A percentile compares a stretch with the other conserved stretches of the same genome.
These are phyloP conservation scores for Mariannaea elegans DNA, from an alignment of 2,329 filamentous ascomycete genomes.

Conservation along the genomic window DNA sequence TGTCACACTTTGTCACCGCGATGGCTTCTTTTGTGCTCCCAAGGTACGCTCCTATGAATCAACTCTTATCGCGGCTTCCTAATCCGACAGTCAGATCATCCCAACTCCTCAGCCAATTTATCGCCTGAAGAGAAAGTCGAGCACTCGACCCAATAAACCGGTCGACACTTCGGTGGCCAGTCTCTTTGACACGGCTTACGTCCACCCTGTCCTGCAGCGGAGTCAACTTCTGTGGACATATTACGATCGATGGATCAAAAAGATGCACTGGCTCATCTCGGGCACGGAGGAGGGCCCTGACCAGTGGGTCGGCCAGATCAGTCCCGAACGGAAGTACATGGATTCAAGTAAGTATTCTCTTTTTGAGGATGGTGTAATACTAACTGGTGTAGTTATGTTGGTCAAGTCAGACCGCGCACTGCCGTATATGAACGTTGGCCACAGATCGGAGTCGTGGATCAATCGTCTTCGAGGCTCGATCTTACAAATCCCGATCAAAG, in stretches of 20 bases:
- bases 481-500: constrained; percentile 51
- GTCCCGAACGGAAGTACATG: constrained; percentile 46
- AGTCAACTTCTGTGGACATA: constrained; percentile 54
- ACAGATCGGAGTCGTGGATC: constrained; percentile 43
- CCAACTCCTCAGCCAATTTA: constrained; percentile 31
- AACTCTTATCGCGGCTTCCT: neutral
- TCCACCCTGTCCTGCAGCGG: constrained; percentile 56
- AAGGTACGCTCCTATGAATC: constrained; percentile 51
- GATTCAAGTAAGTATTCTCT: constrained; percentile 43
- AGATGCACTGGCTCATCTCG: constrained; percentile 53
- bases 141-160: constrained; percentile 50
- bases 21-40: constrained; percentile 56
- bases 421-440: constrained; percentile 52
- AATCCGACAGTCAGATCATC: constrained; percentile 34
- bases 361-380: neutral
- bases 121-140: neutral
- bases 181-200: constrained; percentile 61
- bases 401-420: constrained; percentile 54
- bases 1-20: constrained; percentile 55
- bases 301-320: constrained; percentile 58
- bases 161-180: constrained; percentile 57
- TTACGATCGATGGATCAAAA: constrained; percentile 57
- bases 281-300: constrained; percentile 57
- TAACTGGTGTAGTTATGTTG: constrained; percentile 49
- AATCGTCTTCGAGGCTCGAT: constrained; percentile 48